Evolutionary conservation across 345 rosid genomes (phyloP).

Genomic region (Camelina sativa): DNA sequence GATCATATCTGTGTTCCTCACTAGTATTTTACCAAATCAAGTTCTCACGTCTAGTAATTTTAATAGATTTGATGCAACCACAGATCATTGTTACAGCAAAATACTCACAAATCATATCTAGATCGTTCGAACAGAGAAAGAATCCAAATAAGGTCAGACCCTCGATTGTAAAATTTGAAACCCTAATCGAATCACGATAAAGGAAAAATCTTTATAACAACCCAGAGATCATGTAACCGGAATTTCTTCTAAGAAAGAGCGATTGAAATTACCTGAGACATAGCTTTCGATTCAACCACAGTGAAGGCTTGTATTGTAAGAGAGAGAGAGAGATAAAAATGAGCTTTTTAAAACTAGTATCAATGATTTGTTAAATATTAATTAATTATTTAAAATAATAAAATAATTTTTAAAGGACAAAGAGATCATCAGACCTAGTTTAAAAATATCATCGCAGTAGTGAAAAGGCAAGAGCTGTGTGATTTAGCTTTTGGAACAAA

Average conservation of each 20-base stretch:
- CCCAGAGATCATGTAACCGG: constrained; percentile 25
- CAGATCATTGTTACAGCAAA: not conserved
- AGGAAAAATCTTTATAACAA: constrained; percentile 22
- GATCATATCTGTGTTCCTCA: not conserved
- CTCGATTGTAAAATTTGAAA: not conserved
- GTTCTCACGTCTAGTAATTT: not conserved
- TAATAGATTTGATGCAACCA: constrained; percentile 14
- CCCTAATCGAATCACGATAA: constrained; percentile 6
- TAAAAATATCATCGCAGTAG: too few relatives aligned
- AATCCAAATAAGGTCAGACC: constrained; percentile 11
- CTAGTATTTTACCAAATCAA: not conserved
- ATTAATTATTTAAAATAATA: too few relatives aligned
- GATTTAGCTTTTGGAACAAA: too few relatives aligned
- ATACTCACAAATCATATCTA: not conserved
- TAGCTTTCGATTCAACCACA: constrained; percentile 26
- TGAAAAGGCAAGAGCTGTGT: too few relatives aligned
- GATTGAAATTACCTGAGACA: constrained; percentile 41
- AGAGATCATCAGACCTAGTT: too few relatives aligned
- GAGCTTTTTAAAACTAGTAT: not conserved
- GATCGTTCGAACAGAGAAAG: constrained; percentile 7
- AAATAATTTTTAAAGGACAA: too few relatives aligned
- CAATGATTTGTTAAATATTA: too few relatives aligned
- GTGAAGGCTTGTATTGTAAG: constrained; percentile 1
- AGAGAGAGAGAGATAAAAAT: not conserved
- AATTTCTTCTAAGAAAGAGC: not conserved